Conservation (phyloP, 163 green algal species). For the Scenedesmus sp. region DNA sequence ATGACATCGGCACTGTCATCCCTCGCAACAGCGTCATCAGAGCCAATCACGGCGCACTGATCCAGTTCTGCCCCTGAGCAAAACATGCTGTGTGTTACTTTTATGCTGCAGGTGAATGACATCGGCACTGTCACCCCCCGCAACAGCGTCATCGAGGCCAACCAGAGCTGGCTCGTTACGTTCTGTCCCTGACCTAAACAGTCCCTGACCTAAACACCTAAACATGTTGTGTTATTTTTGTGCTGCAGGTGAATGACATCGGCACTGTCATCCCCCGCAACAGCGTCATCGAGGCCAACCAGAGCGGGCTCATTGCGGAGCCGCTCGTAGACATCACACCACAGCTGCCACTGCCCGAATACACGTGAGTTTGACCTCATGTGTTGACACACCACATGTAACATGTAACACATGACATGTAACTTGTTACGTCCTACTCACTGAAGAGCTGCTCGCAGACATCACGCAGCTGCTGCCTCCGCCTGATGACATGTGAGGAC, state of each 20-base stretch:
- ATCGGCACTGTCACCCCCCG: slow-evolving; percentile 91
- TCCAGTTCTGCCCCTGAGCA: slow-evolving; percentile 59
- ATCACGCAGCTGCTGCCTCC: slow-evolving; percentile 90
- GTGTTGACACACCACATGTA: neutral
- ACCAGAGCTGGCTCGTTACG: slow-evolving; percentile 96
- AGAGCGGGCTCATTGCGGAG: slow-evolving; percentile 96
- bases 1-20: slow-evolving; percentile 92
- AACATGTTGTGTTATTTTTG: neutral
- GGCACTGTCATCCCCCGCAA: slow-evolving; percentile 95
- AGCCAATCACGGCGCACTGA: slow-evolving; percentile 97
- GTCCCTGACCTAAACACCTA: no score
- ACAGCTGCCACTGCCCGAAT: slow-evolving; percentile 69
- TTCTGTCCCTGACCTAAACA: no score
- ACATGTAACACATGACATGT: neutral
- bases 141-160: slow-evolving; percentile 95
- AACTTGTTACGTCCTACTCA: slow-evolving; percentile 65
- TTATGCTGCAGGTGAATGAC: slow-evolving; percentile 84
- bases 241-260: slow-evolving; percentile 85
- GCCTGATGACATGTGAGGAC: slow-evolving; percentile 51
- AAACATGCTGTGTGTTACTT: neutral
- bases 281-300: slow-evolving; percentile 96
- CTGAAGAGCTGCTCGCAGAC: slow-evolving; percentile 97
- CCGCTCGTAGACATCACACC: slow-evolving; percentile 99
- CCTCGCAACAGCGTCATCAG: slow-evolving; percentile 94
- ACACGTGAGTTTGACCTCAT: slow-evolving; percentile 16